Evolutionary conservation across 192 early-diverging fungal species (phyloP).

Genomic region (Phlyctochytrium arcticum): DNA sequence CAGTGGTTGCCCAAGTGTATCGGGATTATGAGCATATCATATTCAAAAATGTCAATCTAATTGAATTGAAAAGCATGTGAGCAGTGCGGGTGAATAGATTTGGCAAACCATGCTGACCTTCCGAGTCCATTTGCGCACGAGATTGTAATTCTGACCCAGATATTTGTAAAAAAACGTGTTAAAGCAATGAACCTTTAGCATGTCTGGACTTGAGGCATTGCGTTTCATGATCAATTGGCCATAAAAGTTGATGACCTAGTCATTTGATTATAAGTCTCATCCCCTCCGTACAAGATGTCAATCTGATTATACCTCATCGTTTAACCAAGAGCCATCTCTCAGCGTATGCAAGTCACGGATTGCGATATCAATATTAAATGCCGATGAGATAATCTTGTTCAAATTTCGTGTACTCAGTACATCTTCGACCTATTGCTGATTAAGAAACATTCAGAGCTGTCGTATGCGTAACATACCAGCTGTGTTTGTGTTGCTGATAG

Average conservation of each 20-base stretch:
- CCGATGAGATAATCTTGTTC: too few relatives aligned
- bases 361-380: slow-evolving; percentile 58
- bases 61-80: not conserved
- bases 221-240: slow-evolving; percentile 71
- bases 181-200: slow-evolving; percentile 74
- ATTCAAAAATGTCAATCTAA: slow-evolving; percentile 65
- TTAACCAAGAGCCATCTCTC: slow-evolving; percentile 74
- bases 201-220: slow-evolving; percentile 39
- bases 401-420: too few relatives aligned
- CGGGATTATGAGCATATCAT: slow-evolving; percentile 78
- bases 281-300: not conserved
- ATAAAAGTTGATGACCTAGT: slow-evolving; percentile 85
- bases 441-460: too few relatives aligned
- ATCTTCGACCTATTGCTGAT: too few relatives aligned
- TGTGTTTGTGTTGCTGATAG: too few relatives aligned
- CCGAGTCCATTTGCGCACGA: slow-evolving; percentile 79
- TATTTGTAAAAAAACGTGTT: slow-evolving; percentile 89
- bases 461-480: too few relatives aligned
- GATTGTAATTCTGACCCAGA: slow-evolving; percentile 63
- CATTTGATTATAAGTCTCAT: not conserved
- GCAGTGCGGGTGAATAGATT: not conserved
- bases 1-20: slow-evolving; percentile 79
- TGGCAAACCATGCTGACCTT: slow-evolving; percentile 50
- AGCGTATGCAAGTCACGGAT: slow-evolving; percentile 71
- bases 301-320: slow-evolving; percentile 73